A percentile compares a stretch with the other conserved stretches of the same genome.
phyloP scores from a whole-genome alignment of 2,329 filamentous ascomycete species.

The Penicillium janthinellum region DNA sequence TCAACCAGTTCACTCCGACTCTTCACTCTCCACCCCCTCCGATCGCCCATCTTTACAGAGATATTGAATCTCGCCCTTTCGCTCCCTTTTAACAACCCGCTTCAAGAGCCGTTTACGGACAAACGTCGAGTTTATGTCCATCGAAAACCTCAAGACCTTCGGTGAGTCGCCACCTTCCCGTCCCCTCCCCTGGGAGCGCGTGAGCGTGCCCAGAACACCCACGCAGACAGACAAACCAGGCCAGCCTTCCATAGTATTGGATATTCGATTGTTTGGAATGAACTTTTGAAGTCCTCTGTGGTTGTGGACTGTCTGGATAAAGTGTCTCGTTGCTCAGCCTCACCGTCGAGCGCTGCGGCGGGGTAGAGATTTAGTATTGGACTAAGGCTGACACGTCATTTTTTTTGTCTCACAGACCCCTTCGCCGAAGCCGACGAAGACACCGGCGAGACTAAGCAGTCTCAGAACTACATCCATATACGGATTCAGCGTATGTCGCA shows the following conservation, averaged over 20 bases:
- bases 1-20: conserved; percentile 24
- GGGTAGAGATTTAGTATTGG: conserved; percentile 39
- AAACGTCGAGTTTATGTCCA: conserved; percentile 94
- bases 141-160: conserved; percentile 98
- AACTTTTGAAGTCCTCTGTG: neutral
- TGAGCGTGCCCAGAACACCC: conserved; percentile 1
- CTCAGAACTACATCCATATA: conserved; percentile 98
- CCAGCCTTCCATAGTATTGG: neutral
- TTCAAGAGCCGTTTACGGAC: conserved; percentile 51
- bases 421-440: conserved; percentile 99
- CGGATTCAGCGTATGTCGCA: conserved; percentile 89
- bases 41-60: conserved; percentile 32
- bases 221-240: neutral
- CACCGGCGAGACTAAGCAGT: conserved; percentile 90
- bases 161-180: conserved; percentile 60
- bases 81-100: conserved; percentile 34
- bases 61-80: conserved; percentile 35
- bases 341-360: conserved; percentile 27
- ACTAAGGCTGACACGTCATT: conserved; percentile 36
- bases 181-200: conserved; percentile 9
- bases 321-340: neutral
- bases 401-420: conserved; percentile 69
- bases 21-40: conserved; percentile 20
- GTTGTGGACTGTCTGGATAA: neutral
- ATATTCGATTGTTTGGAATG: neutral